Evolutionary conservation across 208 protist genomes (phyloP).

Genomic region (Angomonas desouzai): DNA sequence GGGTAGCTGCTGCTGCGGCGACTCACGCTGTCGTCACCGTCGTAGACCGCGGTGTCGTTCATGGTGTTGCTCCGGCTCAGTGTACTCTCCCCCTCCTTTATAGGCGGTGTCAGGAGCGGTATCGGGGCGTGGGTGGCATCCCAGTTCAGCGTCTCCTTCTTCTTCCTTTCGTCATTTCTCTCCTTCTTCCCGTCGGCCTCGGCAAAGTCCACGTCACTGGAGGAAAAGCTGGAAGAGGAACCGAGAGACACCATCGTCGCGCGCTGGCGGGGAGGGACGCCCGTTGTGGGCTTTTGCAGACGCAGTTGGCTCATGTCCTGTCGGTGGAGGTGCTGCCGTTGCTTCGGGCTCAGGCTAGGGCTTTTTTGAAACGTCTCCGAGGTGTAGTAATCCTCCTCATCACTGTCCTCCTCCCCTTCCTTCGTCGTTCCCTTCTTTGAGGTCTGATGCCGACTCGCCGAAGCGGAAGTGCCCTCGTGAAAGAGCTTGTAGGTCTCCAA

Average conservation of each 20-base stretch:
- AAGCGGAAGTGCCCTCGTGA: neutral
- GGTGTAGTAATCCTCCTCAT: neutral
- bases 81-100: neutral
- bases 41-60: neutral
- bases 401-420: neutral
- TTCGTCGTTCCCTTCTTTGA: neutral
- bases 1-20: no score
- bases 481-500: slow-evolving; percentile 5
- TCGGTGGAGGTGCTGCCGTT: neutral
- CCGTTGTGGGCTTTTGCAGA: no score
- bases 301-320: no score
- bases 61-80: neutral
- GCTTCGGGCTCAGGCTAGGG: neutral
- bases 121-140: neutral
- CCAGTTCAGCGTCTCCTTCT: no score
- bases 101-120: neutral
- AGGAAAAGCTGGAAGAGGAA: neutral
- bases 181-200: neutral
- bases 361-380: neutral
- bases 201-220: neutral
- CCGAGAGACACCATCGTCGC: neutral
- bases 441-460: neutral
- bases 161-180: no score
- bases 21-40: neutral
- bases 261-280: neutral